Evolutionary conservation across 768 basidiomycete species (phyloP).

Genomic region (Tricholoma sp.): DNA sequence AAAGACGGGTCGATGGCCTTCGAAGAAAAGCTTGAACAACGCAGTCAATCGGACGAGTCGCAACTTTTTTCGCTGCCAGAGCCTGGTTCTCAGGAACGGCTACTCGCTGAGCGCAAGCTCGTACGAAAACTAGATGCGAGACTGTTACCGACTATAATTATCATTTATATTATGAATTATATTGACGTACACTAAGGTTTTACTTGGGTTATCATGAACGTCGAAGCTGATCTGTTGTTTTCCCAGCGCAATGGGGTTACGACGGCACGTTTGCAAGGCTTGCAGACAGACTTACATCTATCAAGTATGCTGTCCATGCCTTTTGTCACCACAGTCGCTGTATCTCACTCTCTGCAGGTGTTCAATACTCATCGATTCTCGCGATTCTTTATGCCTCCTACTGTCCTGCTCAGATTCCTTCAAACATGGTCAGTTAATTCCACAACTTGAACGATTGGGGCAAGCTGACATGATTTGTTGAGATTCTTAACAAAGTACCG

Average conservation of each 20-base stretch:
- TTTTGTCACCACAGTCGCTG: neutral
- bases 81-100: constrained; percentile 24
- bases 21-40: constrained; percentile 4
- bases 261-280: constrained; percentile 44
- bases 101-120: constrained; percentile 36
- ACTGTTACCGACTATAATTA: constrained; percentile 51
- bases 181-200: constrained; percentile 51
- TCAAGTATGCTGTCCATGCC: constrained; percentile 25
- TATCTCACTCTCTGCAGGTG: neutral
- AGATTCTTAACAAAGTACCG: constrained; percentile 53
- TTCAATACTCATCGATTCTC: constrained; percentile 31
- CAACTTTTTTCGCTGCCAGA: constrained; percentile 9
- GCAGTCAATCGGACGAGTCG: too few relatives aligned
- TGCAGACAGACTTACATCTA: constrained; percentile 43
- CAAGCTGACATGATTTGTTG: neutral
- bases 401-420: constrained; percentile 60
- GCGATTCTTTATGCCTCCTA: constrained; percentile 56
- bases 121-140: constrained; percentile 53
- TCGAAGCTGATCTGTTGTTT: neutral
- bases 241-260: constrained; percentile 42
- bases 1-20: constrained; percentile 14
- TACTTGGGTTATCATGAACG: neutral
- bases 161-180: constrained; percentile 66
- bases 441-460: neutral
- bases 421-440: constrained; percentile 47